phyloP scores from a whole-genome alignment of 2,329 filamentous ascomycete species.

The Achaetomium macrosporum region DNA sequence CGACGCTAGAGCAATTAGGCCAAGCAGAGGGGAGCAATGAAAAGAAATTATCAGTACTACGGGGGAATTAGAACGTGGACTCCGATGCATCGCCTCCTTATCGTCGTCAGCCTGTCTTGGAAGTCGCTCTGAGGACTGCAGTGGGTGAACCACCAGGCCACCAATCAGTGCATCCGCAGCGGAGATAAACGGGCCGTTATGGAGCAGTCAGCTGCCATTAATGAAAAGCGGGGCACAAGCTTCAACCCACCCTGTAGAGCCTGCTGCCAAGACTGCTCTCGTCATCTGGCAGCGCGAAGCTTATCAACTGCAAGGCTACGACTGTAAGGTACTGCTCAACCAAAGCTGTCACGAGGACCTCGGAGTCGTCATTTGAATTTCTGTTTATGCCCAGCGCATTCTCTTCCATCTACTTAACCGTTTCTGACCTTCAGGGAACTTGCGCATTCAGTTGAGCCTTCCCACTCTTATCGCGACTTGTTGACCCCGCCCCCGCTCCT shows the following conservation, averaged over 20 bases:
- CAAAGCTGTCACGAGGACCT: slow-evolving; percentile 6
- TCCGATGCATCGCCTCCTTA: slow-evolving; percentile 4
- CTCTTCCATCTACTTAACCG: background rate
- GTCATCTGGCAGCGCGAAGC: background rate
- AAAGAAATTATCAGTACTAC: background rate
- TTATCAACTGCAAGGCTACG: slow-evolving; percentile 10
- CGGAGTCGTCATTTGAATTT: slow-evolving; percentile 8
- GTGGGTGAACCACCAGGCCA: background rate
- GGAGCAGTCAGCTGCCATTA: slow-evolving; percentile 1
- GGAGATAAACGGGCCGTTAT: background rate
- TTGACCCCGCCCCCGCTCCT: background rate
- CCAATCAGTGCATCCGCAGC: slow-evolving; percentile 1
- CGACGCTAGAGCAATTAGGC: background rate
- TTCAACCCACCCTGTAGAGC: slow-evolving; percentile 4
- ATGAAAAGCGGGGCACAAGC: slow-evolving; percentile 4
- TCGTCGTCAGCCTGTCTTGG: slow-evolving; percentile 21
- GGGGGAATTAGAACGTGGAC: slow-evolving; percentile 2
- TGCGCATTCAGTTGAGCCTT: background rate
- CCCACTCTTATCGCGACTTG: background rate
- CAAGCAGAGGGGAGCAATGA: background rate
- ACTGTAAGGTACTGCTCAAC: background rate
- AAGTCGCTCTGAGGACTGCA: slow-evolving; percentile 6
- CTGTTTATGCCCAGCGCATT: background rate
- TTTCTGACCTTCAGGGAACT: background rate
- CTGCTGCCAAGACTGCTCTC: slow-evolving; percentile 1